A percentile compares a stretch with the other conserved stretches of the same genome.
These are phyloP conservation scores for Penicillium sp. DNA, from an alignment of 2,329 filamentous ascomycete genomes.

Conservation along the genomic window DNA sequence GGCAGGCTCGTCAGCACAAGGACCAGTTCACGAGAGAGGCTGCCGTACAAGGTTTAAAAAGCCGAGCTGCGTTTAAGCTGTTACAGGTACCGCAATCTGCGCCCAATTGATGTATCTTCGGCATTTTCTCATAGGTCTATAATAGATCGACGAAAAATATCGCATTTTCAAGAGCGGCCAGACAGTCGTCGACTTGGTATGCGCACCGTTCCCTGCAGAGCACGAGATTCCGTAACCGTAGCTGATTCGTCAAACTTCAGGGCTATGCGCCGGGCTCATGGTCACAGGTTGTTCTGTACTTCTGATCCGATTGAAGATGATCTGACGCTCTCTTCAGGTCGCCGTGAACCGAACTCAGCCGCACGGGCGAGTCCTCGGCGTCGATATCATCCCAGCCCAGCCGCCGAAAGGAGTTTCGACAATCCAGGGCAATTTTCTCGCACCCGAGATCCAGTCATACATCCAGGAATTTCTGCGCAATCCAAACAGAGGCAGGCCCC, in stretches of 20 bases:
- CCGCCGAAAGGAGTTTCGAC: slow-evolving; percentile 88
- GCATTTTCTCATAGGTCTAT: slow-evolving; percentile 2
- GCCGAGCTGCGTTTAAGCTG: slow-evolving; percentile 88
- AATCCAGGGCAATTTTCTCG: slow-evolving; percentile 91
- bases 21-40: slow-evolving; percentile 73
- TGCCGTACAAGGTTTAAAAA: slow-evolving; percentile 74
- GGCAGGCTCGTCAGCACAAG: slow-evolving; percentile 72
- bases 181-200: slow-evolving; percentile 83
- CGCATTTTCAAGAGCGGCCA: slow-evolving; percentile 72
- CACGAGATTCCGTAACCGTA: not conserved
- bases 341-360: slow-evolving; percentile 74
- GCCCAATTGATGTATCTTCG: not conserved
- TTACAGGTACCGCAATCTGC: slow-evolving; percentile 58
- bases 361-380: slow-evolving; percentile 74
- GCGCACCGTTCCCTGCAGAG: not conserved
- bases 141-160: slow-evolving; percentile 75
- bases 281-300: slow-evolving; percentile 49
- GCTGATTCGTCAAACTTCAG: slow-evolving; percentile 22
- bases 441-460: slow-evolving; percentile 65
- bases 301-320: not conserved
- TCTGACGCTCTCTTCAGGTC: slow-evolving; percentile 52
- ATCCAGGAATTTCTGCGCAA: slow-evolving; percentile 71
- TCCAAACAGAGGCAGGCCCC: slow-evolving; percentile 55
- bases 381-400: slow-evolving; percentile 89
- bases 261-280: slow-evolving; percentile 55